Evolutionary conservation across 1,139 yeast genomes (phyloP).

Genomic region (Pichia sp.): DNA sequence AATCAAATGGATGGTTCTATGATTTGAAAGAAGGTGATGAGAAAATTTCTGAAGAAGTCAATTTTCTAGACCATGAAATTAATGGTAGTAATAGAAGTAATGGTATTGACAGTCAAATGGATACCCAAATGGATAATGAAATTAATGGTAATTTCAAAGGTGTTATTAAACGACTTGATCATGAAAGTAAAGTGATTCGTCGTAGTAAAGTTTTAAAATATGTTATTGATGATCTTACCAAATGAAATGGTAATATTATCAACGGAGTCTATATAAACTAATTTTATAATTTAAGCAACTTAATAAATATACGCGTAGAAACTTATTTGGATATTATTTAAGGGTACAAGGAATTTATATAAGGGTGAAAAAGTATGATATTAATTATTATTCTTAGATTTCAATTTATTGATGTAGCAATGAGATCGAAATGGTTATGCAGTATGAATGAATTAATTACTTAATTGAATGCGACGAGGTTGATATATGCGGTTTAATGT

Average conservation of each 20-base stretch:
- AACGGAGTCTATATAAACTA: no score
- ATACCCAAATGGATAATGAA: neutral
- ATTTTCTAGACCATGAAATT: constrained; percentile 2
- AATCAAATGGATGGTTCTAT: constrained; percentile 54
- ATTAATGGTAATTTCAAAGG: neutral
- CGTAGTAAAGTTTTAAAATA: constrained; percentile 28
- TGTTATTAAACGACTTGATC: constrained; percentile 9
- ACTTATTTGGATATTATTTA: no score
- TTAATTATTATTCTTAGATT: no score
- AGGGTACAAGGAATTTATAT: no score
- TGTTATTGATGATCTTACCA: constrained; percentile 20
- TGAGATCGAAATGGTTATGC: no score
- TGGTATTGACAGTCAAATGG: neutral
- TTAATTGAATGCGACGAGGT: no score
- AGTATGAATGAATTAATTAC: no score
- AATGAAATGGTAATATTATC: no score
- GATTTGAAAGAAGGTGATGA: constrained; percentile 15
- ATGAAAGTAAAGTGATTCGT: constrained; percentile 24
- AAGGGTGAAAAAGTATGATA: no score
- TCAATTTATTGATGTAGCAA: no score
- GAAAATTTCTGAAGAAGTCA: neutral
- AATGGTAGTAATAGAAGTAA: neutral
- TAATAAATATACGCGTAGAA: no score
- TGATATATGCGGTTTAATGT: neutral
- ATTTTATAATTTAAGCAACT: no score